Percentiles rank a stretch among this genome's conserved stretches.
These are phyloP conservation scores for Aspergillus floridensis DNA, from an alignment of 2,329 filamentous ascomycete genomes.

Conservation along the genomic window DNA sequence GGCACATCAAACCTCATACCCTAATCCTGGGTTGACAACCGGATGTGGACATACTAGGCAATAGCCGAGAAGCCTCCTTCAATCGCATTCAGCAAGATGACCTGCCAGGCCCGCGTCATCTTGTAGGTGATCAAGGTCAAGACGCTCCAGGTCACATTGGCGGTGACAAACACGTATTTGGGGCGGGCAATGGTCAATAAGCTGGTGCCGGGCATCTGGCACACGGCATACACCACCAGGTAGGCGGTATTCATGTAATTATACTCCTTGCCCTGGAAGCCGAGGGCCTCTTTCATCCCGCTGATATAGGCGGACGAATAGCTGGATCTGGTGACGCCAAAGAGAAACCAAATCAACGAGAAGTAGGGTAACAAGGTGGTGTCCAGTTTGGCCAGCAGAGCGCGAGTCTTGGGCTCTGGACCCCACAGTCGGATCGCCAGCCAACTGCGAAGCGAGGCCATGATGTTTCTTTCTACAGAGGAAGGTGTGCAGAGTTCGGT, in stretches of 20 bases:
- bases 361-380: slow-evolving; percentile 46
- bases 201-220: slow-evolving; percentile 47
- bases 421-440: slow-evolving; percentile 10
- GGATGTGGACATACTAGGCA: slow-evolving; percentile 35
- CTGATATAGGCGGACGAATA: slow-evolving; percentile 47
- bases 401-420: slow-evolving; percentile 2
- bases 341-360: slow-evolving; percentile 49
- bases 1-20: not conserved
- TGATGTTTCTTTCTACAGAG: not conserved
- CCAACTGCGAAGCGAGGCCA: not conserved
- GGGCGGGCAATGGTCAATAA: slow-evolving; percentile 38
- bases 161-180: slow-evolving; percentile 45
- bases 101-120: slow-evolving; percentile 44
- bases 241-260: slow-evolving; percentile 42
- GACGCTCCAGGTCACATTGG: slow-evolving; percentile 46
- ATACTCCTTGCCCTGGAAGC: slow-evolving; percentile 41
- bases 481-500: too few relatives aligned
- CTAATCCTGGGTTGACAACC: too few relatives aligned
- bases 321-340: slow-evolving; percentile 46
- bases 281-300: slow-evolving; percentile 41
- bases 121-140: slow-evolving; percentile 46
- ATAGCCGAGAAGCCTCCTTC: slow-evolving; percentile 47
- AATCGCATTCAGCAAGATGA: slow-evolving; percentile 46
- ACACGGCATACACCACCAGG: slow-evolving; percentile 45
- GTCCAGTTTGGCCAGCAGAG: slow-evolving; percentile 37